A percentile compares a stretch with the other conserved stretches of the same genome.
phyloP scores from a whole-genome alignment of 768 basidiomycete genomes.

The Tricholoma saponaceum region DNA sequence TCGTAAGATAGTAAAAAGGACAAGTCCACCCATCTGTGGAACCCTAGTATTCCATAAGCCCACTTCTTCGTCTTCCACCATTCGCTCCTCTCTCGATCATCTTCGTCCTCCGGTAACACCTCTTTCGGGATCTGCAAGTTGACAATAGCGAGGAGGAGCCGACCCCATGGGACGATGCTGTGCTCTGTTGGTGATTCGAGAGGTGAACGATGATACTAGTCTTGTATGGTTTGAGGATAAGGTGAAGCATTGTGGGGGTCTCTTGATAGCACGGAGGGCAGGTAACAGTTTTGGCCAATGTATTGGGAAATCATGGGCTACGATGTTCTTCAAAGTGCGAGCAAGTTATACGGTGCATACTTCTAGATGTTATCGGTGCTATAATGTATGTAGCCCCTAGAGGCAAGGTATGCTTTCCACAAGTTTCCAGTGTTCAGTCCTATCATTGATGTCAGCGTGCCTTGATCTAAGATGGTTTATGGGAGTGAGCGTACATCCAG shows the following conservation, averaged over 20 bases:
- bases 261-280: slow-evolving; percentile 71
- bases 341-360: slow-evolving; percentile 76
- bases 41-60: slow-evolving; percentile 83
- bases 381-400: slow-evolving; percentile 73
- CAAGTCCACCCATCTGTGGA: slow-evolving; percentile 51
- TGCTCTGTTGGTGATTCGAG: slow-evolving; percentile 66
- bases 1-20: not conserved
- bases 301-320: slow-evolving; percentile 75
- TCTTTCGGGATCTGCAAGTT: slow-evolving; percentile 64
- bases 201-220: slow-evolving; percentile 75
- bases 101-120: slow-evolving; percentile 64
- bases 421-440: slow-evolving; percentile 83
- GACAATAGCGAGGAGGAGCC: slow-evolving; percentile 76
- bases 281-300: slow-evolving; percentile 68
- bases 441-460: slow-evolving; percentile 28
- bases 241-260: slow-evolving; percentile 78
- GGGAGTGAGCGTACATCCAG: slow-evolving; percentile 47
- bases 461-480: slow-evolving; percentile 10
- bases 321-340: slow-evolving; percentile 65
- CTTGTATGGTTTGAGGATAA: slow-evolving; percentile 86
- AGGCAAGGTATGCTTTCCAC: slow-evolving; percentile 41
- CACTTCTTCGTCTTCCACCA: slow-evolving; percentile 96
- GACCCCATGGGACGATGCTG: slow-evolving; percentile 86
- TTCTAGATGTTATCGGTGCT: too few relatives aligned
- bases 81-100: slow-evolving; percentile 71